Conservation (phyloP, 345 rosid genomes). For the Laguncularia racemosa region DNA sequence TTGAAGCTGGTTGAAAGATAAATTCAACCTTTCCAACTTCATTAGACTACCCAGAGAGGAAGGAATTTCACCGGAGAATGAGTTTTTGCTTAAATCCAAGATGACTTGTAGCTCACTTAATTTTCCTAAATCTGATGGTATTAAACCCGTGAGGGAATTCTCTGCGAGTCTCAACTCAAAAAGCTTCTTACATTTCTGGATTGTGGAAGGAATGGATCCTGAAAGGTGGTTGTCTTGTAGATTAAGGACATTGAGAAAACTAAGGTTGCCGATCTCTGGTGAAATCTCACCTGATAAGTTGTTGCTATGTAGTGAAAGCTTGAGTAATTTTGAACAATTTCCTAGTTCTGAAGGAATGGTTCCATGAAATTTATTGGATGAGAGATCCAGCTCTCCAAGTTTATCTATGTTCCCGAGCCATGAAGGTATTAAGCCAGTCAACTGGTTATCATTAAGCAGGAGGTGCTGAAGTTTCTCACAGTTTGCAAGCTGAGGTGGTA, state of each 20-base stretch:
- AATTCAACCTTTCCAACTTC: conserved; percentile 65
- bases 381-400: conserved; percentile 78
- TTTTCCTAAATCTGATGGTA: conserved; percentile 64
- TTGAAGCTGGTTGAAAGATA: conserved; percentile 56
- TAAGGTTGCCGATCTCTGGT: conserved; percentile 54
- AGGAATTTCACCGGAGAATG: conserved; percentile 53
- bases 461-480: conserved; percentile 54
- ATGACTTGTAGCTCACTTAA: conserved; percentile 76
- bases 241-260: conserved; percentile 68
- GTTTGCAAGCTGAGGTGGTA: conserved; percentile 40
- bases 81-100: conserved; percentile 67
- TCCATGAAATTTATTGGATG: conserved; percentile 59
- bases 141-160: conserved; percentile 52
- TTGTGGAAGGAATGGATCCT: conserved; percentile 54
- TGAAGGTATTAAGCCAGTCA: conserved; percentile 51
- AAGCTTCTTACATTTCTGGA: conserved; percentile 68
- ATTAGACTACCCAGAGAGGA: conserved; percentile 50
- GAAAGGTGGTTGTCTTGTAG: conserved; percentile 65
- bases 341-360: conserved; percentile 57
- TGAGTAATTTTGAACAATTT: conserved; percentile 52
- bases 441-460: conserved; percentile 52
- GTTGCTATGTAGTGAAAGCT: conserved; percentile 62
- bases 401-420: conserved; percentile 65
- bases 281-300: conserved; percentile 61
- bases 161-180: conserved; percentile 67